Percentiles rank a stretch among this genome's conserved stretches.
phyloP scores from a whole-genome alignment of 2,329 filamentous ascomycete genomes.

The Arthrinium puccinioides region DNA sequence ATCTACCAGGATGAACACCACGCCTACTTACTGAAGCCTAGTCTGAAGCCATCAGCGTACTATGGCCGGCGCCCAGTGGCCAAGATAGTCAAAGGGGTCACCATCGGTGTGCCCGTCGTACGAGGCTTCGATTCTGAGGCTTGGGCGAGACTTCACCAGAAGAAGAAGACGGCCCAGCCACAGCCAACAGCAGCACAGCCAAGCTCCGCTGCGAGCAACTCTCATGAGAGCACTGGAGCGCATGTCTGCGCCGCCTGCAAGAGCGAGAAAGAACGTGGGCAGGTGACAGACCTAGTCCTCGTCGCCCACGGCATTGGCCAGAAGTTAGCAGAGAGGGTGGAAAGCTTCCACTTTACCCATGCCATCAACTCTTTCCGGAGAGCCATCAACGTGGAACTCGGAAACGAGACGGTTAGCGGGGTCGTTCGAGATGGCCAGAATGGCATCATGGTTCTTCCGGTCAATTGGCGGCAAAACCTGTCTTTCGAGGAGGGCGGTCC shows the following conservation, averaged over 20 bases:
- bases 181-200: slow-evolving; percentile 16
- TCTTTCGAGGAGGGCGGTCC: slow-evolving; percentile 76
- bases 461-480: slow-evolving; percentile 89
- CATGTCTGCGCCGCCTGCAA: slow-evolving; percentile 50
- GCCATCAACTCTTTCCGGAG: slow-evolving; percentile 86
- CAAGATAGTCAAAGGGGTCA: slow-evolving; percentile 76
- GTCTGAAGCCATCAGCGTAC: slow-evolving; percentile 75
- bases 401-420: slow-evolving; percentile 64
- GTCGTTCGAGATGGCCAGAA: slow-evolving; percentile 72
- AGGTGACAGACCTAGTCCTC: slow-evolving; percentile 80
- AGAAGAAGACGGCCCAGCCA: slow-evolving; percentile 21
- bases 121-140: slow-evolving; percentile 74
- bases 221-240: slow-evolving; percentile 9
- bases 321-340: slow-evolving; percentile 88
- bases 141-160: slow-evolving; percentile 67
- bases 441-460: slow-evolving; percentile 85
- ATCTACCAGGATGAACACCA: slow-evolving; percentile 73
- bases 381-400: slow-evolving; percentile 77
- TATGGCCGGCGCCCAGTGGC: slow-evolving; percentile 74
- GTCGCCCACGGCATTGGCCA: slow-evolving; percentile 96
- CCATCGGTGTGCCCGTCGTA: slow-evolving; percentile 80
- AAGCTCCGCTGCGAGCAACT: slow-evolving; percentile 19
- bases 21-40: slow-evolving; percentile 83
- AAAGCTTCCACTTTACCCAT: slow-evolving; percentile 96
- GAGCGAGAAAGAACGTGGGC: slow-evolving; percentile 54